These are phyloP conservation scores for Paramecium caudatum DNA, from an alignment of 73 alveolate species.

Conservation along the genomic window DNA sequence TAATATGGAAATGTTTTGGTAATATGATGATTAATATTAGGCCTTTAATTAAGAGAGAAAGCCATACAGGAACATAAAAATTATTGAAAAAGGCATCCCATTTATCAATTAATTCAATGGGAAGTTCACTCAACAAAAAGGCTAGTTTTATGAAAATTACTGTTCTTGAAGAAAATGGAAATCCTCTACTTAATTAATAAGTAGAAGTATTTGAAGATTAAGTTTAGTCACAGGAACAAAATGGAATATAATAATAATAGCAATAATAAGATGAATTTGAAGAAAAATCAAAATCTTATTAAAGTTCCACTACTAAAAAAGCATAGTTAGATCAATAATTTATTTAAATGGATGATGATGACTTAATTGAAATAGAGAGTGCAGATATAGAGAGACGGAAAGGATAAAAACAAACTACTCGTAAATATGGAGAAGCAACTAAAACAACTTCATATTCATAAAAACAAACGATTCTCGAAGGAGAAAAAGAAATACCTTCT, in stretches of 20 bases:
- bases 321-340: neutral
- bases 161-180: constrained; percentile 70
- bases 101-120: constrained; percentile 1
- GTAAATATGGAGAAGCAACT: constrained; percentile 59
- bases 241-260: neutral
- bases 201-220: constrained; percentile 51
- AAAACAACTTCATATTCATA: constrained; percentile 54
- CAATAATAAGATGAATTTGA: constrained; percentile 2
- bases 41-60: constrained; percentile 43
- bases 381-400: constrained; percentile 20
- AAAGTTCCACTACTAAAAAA: constrained; percentile 37
- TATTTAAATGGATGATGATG: constrained; percentile 36
- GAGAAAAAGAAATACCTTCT: constrained; percentile 26
- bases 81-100: constrained; percentile 25
- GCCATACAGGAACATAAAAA: constrained; percentile 14
- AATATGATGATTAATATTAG: neutral
- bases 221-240: neutral
- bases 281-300: constrained; percentile 27
- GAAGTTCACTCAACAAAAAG: constrained; percentile 9
- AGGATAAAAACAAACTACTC: neutral
- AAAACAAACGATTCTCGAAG: constrained; percentile 47
- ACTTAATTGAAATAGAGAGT: neutral
- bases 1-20: constrained; percentile 43
- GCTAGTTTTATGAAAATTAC: constrained; percentile 60
- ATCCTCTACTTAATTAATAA: constrained; percentile 12